phyloP scores from a whole-genome alignment of 306 rosid genomes.

The Alnus rubra region DNA sequence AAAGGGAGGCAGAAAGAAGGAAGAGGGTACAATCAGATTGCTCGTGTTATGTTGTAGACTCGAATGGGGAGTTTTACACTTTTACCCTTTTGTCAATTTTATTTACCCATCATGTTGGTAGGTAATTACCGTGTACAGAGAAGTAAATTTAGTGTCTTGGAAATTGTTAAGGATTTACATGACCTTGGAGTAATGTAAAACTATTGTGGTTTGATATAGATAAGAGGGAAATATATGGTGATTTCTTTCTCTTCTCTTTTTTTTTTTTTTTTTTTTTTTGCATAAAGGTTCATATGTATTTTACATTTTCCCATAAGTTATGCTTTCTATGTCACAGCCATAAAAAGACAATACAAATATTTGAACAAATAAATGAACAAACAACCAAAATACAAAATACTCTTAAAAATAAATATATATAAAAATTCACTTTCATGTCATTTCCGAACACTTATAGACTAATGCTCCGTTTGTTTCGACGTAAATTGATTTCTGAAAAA shows the following conservation, averaged over 20 bases:
- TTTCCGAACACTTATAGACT: too few relatives aligned
- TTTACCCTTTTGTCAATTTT: neutral
- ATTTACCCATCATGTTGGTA: neutral
- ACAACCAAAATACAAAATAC: too few relatives aligned
- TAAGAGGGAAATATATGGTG: conserved; percentile 15
- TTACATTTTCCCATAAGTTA: neutral
- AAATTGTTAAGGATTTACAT: neutral
- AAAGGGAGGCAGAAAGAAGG: conserved; percentile 54
- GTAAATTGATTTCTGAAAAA: too few relatives aligned
- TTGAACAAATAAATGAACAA: too few relatives aligned
- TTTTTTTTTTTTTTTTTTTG: too few relatives aligned
- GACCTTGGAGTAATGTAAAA: too few relatives aligned
- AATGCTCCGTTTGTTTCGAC: too few relatives aligned
- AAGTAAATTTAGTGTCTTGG: neutral
- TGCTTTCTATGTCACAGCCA: neutral
- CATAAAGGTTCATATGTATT: too few relatives aligned
- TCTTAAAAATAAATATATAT: too few relatives aligned
- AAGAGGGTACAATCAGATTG: conserved; percentile 47
- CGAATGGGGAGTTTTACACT: neutral
- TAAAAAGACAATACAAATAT: too few relatives aligned
- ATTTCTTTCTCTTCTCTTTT: neutral
- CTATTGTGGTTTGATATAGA: conserved; percentile 14
- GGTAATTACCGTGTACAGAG: neutral
- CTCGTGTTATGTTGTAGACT: conserved; percentile 63
- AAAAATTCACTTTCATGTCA: too few relatives aligned